Evolutionary conservation across 106 monocot genomes (phyloP), one percentile per base, ranked within the genome.

Genomic region (Acorus gramineus): DNA sequence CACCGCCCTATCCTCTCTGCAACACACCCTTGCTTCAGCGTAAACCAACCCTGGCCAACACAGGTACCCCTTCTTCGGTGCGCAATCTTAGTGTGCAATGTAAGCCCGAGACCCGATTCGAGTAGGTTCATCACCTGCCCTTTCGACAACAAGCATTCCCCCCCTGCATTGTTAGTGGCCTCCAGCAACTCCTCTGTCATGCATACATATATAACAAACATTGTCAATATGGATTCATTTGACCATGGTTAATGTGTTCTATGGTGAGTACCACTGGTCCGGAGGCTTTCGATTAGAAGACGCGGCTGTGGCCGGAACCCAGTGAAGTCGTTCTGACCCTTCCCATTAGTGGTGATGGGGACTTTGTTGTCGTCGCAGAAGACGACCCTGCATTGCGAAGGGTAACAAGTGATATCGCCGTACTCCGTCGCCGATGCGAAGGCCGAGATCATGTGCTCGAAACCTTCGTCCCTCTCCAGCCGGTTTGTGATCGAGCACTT

Each of bases 371-470:
- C 71, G 14, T 62, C 54, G 13, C 62, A 12, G 47, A 42, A 71
- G 2, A 63, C 55, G 10, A 71, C 71, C 13, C 10, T 53, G 51
- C 11, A 3, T 12, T 71, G 71, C 2, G 62, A 52, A 12, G 71
- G 71, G 55, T 71, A 71, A 61, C 71, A 71, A 9, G 49, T 72
- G 2, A 64, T 62, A 42, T 72, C 72, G 0, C 66, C 66, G 11
- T 55, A 73, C 45, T 66, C 65, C 0, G 65, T 65, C 3, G 6
- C 50, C 6, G 58, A 58, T 5, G 11, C 73, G 49, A 73, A 73
- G 43, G 51, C 8, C 5, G 59, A n/a, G 46, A 66, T 14, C 7
- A 8, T 53, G 47, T 11, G 8, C 42, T 59, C 73, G 11, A 73
- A 66, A 3, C 11, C 55, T 2, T 3, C 42, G 49, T 72, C 72